phyloP scores from a whole-genome alignment of 2,329 filamentous ascomycete species.

The Colletotrichum limetticola region DNA sequence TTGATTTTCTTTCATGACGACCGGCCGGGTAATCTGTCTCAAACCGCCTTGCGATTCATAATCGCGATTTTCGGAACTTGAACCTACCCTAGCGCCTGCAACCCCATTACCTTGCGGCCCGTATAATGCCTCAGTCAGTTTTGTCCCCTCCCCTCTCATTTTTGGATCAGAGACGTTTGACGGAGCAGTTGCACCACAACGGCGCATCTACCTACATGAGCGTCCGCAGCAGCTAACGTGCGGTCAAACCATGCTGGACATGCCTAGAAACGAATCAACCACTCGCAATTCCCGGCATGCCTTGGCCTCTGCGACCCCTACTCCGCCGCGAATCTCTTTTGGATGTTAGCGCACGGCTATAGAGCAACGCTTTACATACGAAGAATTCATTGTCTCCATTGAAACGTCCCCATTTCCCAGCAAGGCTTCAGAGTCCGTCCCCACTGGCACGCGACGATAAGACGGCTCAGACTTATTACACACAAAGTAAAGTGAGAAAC shows the following conservation, averaged over 20 bases:
- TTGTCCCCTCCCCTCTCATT: neutral
- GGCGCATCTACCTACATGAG: neutral
- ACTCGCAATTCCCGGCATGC: neutral
- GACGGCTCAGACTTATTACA: neutral
- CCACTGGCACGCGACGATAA: slow-evolving; percentile 30
- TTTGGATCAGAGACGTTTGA: neutral
- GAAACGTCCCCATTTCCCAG: neutral
- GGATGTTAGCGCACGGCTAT: slow-evolving; percentile 20
- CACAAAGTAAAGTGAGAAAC: neutral
- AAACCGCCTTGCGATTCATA: neutral
- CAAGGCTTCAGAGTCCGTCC: slow-evolving; percentile 5
- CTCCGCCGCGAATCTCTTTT: slow-evolving; percentile 27
- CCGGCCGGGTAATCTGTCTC: neutral
- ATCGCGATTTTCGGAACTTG: neutral
- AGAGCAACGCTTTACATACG: slow-evolving; percentile 25
- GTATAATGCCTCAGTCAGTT: neutral
- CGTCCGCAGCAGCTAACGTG: neutral
- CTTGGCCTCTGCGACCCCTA: slow-evolving; percentile 2
- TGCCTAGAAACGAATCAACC: neutral
- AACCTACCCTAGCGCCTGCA: neutral
- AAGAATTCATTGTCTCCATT: slow-evolving; percentile 26
- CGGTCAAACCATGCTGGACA: neutral
- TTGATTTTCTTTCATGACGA: neutral
- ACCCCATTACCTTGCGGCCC: neutral
- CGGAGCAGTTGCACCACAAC: neutral